phyloP scores from a whole-genome alignment of 495 filamentous ascomycete species.

The Aspergillus homomorphus region DNA sequence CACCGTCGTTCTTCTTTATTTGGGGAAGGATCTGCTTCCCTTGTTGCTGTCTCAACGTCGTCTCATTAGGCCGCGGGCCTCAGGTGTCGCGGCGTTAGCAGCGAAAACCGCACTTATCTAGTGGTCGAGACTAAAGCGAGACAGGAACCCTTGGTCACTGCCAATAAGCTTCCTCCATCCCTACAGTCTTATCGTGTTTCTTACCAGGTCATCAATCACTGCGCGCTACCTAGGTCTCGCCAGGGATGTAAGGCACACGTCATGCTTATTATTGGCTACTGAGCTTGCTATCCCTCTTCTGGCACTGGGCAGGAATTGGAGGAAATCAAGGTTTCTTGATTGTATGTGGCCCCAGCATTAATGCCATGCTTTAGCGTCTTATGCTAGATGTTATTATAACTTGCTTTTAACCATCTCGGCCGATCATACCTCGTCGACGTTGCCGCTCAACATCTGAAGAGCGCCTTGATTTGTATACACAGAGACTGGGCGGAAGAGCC shows the following conservation, averaged over 20 bases:
- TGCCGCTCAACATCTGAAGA: constrained; percentile 7
- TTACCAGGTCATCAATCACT: neutral
- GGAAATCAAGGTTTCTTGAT: neutral
- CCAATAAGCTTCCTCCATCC: neutral
- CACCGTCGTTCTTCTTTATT: neutral
- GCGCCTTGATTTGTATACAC: constrained; percentile 3
- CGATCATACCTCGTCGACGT: constrained; percentile 9
- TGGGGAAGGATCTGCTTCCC: neutral
- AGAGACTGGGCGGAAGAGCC: neutral
- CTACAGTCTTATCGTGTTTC: neutral
- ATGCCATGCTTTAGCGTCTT: neutral
- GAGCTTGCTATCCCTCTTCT: constrained; percentile 1
- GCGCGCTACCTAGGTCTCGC: neutral
- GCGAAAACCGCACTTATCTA: neutral
- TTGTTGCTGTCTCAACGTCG: neutral
- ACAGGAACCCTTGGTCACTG: neutral
- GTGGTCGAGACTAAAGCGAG: neutral
- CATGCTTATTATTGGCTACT: constrained; percentile 1
- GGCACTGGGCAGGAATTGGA: neutral
- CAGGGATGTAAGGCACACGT: constrained; percentile 2
- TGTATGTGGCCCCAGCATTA: neutral
- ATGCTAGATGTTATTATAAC: constrained; percentile 5
- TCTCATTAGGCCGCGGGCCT: neutral
- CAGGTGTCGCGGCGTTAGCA: neutral
- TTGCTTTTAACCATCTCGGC: constrained; percentile 4